Evolutionary conservation across 2,329 filamentous ascomycete genomes (phyloP).

Genomic region (Arthrobotrys musiformis): DNA sequence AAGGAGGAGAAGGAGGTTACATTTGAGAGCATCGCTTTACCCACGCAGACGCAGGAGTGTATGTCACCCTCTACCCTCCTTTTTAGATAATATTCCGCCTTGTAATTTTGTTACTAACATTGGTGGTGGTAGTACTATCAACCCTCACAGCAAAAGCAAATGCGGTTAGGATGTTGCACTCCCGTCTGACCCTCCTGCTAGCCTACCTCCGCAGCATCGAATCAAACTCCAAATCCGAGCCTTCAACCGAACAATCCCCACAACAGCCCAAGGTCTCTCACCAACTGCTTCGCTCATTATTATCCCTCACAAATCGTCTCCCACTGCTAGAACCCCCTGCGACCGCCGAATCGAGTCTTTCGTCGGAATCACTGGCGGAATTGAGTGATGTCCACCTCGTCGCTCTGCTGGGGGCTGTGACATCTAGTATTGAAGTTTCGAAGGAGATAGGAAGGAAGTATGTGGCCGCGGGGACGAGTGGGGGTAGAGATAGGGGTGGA

Average conservation of each 20-base stretch:
- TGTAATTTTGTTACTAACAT: background rate
- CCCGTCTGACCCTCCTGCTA: conserved; percentile 76
- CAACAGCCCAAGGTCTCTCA: conserved; percentile 62
- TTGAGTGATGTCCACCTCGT: conserved; percentile 85
- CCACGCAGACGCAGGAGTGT: conserved; percentile 74
- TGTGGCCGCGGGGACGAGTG: conserved; percentile 59
- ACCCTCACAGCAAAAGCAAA: conserved; percentile 87
- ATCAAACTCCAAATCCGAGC: conserved; percentile 55
- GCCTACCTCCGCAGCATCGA: conserved; percentile 74
- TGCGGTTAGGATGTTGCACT: conserved; percentile 90
- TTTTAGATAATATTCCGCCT: background rate
- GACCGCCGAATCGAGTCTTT: conserved; percentile 71
- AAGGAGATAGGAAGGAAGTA: conserved; percentile 82
- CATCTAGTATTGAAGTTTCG: conserved; percentile 76
- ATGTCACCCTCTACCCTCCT: conserved; percentile 57
- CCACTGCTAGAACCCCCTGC: conserved; percentile 78
- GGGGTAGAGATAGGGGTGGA: conserved; percentile 35
- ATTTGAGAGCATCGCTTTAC: conserved; percentile 62
- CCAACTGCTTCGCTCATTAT: conserved; percentile 84
- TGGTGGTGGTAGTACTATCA: conserved; percentile 67
- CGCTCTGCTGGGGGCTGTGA: conserved; percentile 77
- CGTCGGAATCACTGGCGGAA: conserved; percentile 78
- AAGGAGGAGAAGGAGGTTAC: conserved; percentile 56
- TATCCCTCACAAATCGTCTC: conserved; percentile 80
- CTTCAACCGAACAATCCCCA: background rate